These are phyloP conservation scores for Candida montana DNA, from an alignment of 805 yeast genomes.

Conservation along the genomic window DNA sequence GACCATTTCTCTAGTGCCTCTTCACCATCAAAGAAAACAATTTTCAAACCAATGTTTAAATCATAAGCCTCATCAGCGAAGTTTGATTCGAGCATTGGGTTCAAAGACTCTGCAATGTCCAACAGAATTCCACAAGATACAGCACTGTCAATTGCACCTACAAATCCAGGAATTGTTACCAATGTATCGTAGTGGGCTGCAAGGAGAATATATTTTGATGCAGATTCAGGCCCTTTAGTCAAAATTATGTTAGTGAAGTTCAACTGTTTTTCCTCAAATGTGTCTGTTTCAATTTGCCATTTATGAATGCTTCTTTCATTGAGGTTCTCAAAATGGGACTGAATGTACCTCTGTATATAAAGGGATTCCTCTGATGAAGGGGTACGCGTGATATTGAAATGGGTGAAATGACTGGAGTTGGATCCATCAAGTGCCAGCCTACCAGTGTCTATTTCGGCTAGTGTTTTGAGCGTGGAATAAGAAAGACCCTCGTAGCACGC, in stretches of 20 bases:
- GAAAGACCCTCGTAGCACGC: conserved; percentile 8
- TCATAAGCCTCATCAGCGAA: conserved; percentile 9
- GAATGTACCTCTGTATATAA: conserved; percentile 33
- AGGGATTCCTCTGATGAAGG: conserved; percentile 40
- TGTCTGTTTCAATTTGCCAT: conserved; percentile 27
- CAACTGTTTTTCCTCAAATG: conserved; percentile 32
- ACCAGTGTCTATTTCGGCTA: conserved; percentile 7
- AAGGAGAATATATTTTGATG: conserved; percentile 30
- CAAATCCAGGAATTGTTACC: conserved; percentile 43
- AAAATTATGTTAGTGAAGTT: conserved; percentile 36
- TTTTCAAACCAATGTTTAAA: conserved; percentile 34
- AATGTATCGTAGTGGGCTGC: conserved; percentile 54
- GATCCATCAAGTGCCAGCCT: conserved; percentile 14
- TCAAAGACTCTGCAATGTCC: conserved; percentile 32
- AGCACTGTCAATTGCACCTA: conserved; percentile 59
- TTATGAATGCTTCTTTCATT: conserved; percentile 22
- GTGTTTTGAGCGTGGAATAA: background rate
- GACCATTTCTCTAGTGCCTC: conserved; percentile 55
- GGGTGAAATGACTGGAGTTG: conserved; percentile 21
- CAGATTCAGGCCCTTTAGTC: conserved; percentile 22
- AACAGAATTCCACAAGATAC: conserved; percentile 50
- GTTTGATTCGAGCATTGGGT: conserved; percentile 14
- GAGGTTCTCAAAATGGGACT: conserved; percentile 27
- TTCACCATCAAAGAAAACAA: conserved; percentile 57
- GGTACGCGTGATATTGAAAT: conserved; percentile 33